These are phyloP conservation scores for Peribolospora kevripleyi DNA, from an alignment of 768 basidiomycete species.

Conservation along the genomic window DNA sequence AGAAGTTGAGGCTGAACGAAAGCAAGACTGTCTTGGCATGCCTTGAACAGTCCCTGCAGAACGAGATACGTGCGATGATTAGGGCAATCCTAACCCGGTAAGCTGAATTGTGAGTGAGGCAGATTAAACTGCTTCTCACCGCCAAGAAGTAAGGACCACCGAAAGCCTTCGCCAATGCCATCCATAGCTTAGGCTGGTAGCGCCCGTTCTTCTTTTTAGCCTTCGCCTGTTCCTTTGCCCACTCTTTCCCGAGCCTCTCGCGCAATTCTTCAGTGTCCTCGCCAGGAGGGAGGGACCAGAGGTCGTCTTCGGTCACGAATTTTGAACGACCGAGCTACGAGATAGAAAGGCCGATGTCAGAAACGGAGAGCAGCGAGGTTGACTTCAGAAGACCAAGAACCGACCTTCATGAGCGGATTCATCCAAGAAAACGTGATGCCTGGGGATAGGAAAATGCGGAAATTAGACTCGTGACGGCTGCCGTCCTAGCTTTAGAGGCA, in stretches of 20 bases:
- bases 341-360: slow-evolving; percentile 26
- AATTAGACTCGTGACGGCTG: neutral
- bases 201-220: slow-evolving; percentile 15
- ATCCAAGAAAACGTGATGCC: slow-evolving; percentile 57
- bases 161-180: slow-evolving; percentile 50
- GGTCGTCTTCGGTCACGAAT: slow-evolving; percentile 61
- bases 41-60: slow-evolving; percentile 30
- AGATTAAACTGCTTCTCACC: slow-evolving; percentile 15
- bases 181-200: slow-evolving; percentile 39
- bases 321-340: slow-evolving; percentile 19
- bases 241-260: slow-evolving; percentile 31
- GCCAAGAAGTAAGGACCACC: slow-evolving; percentile 41
- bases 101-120: neutral
- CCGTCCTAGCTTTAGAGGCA: no score
- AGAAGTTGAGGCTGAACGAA: slow-evolving; percentile 77
- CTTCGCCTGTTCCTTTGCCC: slow-evolving; percentile 24
- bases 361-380: neutral
- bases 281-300: slow-evolving; percentile 38
- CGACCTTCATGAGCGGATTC: slow-evolving; percentile 39
- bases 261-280: slow-evolving; percentile 53
- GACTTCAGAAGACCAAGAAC: neutral
- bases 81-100: neutral
- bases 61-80: neutral
- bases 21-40: slow-evolving; percentile 51
- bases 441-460: neutral